Conservation (phyloP, 495 filamentous ascomycete genomes). For the Clohesyomyces aquaticus region DNA sequence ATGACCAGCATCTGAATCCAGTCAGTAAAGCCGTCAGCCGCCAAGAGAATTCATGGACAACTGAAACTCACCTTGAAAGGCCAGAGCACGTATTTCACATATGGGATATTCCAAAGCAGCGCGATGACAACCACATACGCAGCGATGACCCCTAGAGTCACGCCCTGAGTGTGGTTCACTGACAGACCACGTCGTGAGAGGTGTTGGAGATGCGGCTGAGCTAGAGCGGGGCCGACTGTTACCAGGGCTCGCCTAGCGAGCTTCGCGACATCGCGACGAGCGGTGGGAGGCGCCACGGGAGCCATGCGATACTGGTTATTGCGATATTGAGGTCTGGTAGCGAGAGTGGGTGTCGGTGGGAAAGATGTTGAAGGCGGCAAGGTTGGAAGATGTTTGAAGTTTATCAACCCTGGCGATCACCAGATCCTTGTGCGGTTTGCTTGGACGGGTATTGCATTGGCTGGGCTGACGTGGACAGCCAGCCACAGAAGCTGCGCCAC, state of each 20-base stretch:
- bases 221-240: constrained; percentile 32
- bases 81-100: constrained; percentile 72
- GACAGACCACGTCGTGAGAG: constrained; percentile 56
- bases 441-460: no score
- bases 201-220: constrained; percentile 29
- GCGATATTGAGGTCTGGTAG: background rate
- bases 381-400: background rate
- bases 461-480: background rate
- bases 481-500: background rate
- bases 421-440: background rate
- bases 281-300: background rate
- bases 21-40: no score
- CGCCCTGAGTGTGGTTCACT: constrained; percentile 71
- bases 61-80: constrained; percentile 75
- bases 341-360: no score
- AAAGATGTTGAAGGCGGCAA: background rate
- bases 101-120: constrained; percentile 77
- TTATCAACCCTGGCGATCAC: constrained; percentile 1
- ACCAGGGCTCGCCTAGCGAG: constrained; percentile 34
- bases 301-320: constrained; percentile 15
- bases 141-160: constrained; percentile 70
- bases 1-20: constrained; percentile 87
- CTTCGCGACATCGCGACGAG: constrained; percentile 16
- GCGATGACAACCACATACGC: constrained; percentile 76
- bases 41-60: no score